Evolutionary conservation across 306 rosid genomes (phyloP), one percentile per base, ranked within the genome.

Genomic region (Lathyrus sativus): DNA sequence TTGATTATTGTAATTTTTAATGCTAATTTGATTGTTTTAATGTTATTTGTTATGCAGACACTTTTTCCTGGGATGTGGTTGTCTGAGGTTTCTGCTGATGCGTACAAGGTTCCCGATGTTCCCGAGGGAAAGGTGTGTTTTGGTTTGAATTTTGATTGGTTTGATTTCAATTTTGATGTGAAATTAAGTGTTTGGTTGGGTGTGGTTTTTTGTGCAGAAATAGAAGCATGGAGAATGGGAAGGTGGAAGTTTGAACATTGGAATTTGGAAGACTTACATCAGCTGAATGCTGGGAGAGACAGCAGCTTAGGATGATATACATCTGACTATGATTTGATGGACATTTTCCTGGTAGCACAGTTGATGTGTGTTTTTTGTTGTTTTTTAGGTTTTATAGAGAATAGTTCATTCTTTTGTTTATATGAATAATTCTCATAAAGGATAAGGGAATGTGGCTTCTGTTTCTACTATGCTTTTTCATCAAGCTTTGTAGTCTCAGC

Each of bases 41-140:
- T 39, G 58, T 39, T 24, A 24, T 24, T 0, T 24, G 26, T 24
- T 37, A 5, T 65, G 57, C 82, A 93, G 96, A 9, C 76, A 7
- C 42, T 88, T 35, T 88, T 78, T 50, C 99, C 97, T 48, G 96
- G 97, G n/a, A 15, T 66, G 76, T 87, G 87, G 89, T 61, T 93
- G 81, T 66, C 86, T 55, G 95, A 90, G 76, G 64, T 93, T 41
- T 71, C 91, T 14, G 77, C 86, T 18, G 96, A 88, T 79, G 45
- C 74, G 1, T 93, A 93, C 82, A 89, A 86, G 67, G 78, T 78
- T 67, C 61, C 84, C 1, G 96, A 90, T 35, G 45, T 45, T 24
- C 55, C 81, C 11, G 89, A 92, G 26, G 70, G 76, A 80, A 89
- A 87, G 95, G 98, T 91, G 70, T 61, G 60, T 54, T 24, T 8